phyloP scores from a whole-genome alignment of 1,284 basidiomycete species.

The Trichosporon sp. region DNA sequence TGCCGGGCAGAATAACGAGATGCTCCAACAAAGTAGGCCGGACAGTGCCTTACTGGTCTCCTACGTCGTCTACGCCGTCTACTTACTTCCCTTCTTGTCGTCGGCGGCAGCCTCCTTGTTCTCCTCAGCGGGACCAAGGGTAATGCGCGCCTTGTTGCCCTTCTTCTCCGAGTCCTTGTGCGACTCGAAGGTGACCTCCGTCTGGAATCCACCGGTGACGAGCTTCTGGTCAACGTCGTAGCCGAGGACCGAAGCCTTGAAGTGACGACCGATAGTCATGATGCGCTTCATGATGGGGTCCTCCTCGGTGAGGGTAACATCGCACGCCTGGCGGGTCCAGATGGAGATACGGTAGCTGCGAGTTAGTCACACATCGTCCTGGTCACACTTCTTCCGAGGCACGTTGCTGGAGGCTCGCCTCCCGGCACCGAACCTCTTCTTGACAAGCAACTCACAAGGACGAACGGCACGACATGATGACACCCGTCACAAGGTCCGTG shows the following conservation, averaged over 20 bases:
- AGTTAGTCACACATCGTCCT: neutral
- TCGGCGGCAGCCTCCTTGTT: constrained; percentile 8
- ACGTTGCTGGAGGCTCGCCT: no score
- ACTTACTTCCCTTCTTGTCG: constrained; percentile 19
- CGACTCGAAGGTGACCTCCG: constrained; percentile 90
- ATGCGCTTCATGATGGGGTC: constrained; percentile 68
- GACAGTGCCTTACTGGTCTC: constrained; percentile 2
- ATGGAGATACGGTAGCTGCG: constrained; percentile 82
- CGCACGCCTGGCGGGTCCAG: constrained; percentile 87
- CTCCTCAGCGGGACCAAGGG: constrained; percentile 35
- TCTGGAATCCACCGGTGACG: constrained; percentile 69
- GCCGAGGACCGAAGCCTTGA: constrained; percentile 87
- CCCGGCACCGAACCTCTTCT: neutral
- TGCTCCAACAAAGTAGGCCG: constrained; percentile 3
- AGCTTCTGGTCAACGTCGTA: constrained; percentile 74
- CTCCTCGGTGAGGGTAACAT: constrained; percentile 47
- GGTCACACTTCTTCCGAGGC: no score
- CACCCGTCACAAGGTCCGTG: constrained; percentile 80
- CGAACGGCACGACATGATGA: constrained; percentile 90
- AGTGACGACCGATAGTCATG: constrained; percentile 74
- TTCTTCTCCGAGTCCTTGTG: constrained; percentile 97
- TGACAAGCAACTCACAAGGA: constrained; percentile 65
- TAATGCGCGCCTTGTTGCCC: constrained; percentile 79
- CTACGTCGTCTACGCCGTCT: constrained; percentile 10
- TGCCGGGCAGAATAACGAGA: constrained; percentile 12